phyloP scores from a whole-genome alignment of 306 rosid genomes.

The Argentina anserina region DNA sequence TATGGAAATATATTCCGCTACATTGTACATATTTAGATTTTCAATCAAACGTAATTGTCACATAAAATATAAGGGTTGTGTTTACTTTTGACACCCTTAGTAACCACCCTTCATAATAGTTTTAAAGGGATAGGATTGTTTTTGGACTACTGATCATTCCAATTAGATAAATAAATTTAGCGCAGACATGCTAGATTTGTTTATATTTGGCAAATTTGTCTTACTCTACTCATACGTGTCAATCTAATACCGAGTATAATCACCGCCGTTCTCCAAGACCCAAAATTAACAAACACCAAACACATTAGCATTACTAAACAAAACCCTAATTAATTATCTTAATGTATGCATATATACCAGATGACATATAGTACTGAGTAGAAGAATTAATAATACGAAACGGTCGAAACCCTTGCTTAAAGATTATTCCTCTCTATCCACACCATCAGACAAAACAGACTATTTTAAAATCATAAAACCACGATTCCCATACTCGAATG shows the following conservation, averaged over 20 bases:
- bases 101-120: not conserved
- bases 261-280: not conserved
- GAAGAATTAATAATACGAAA: not conserved
- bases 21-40: too few relatives aligned
- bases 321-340: not conserved
- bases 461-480: constrained; percentile 35
- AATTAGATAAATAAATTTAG: too few relatives aligned
- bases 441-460: constrained; percentile 47
- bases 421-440: constrained; percentile 31
- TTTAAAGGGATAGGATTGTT: not conserved
- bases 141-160: not conserved
- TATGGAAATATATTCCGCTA: too few relatives aligned
- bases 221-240: not conserved
- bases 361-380: not conserved
- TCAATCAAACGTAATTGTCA: too few relatives aligned
- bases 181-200: not conserved
- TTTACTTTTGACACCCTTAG: too few relatives aligned
- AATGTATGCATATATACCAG: not conserved
- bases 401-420: constrained; percentile 7
- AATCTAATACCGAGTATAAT: not conserved
- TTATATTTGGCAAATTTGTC: not conserved
- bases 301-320: not conserved
- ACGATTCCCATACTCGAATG: constrained; percentile 5
- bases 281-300: not conserved
- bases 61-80: too few relatives aligned